A percentile compares a stretch with the other conserved stretches of the same genome.
These are phyloP conservation scores for Heterococcus sp. DNA, from an alignment of 108 stramenopile genomes.

Conservation along the genomic window DNA sequence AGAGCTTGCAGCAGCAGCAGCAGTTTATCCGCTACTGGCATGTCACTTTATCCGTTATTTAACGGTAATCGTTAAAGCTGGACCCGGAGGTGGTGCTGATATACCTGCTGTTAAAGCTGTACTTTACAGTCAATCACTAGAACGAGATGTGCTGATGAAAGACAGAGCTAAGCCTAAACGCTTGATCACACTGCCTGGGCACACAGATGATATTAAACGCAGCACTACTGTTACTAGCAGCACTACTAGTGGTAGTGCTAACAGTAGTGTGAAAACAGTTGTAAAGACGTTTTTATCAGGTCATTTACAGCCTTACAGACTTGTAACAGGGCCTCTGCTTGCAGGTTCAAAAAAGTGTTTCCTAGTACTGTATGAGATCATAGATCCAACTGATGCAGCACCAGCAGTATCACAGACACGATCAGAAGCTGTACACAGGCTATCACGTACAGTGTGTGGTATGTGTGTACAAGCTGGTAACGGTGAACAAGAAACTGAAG, in stretches of 20 bases:
- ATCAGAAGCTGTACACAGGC: slow-evolving; percentile 9
- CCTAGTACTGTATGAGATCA: slow-evolving; percentile 21
- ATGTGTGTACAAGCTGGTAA: neutral
- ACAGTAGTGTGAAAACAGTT: too few species aligned
- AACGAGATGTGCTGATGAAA: slow-evolving; percentile 22
- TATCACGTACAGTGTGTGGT: slow-evolving; percentile 34
- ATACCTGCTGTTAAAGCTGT: slow-evolving; percentile 26
- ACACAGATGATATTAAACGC: slow-evolving; percentile 25
- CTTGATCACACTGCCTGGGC: slow-evolving; percentile 19
- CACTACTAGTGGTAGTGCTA: neutral
- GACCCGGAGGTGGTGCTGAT: slow-evolving; percentile 29
- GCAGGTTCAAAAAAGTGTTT: slow-evolving; percentile 6
- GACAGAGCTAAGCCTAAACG: slow-evolving; percentile 33
- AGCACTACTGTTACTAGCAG: neutral
- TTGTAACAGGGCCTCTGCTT: slow-evolving; percentile 26
- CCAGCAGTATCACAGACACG: neutral
- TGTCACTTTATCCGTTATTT: slow-evolving; percentile 18
- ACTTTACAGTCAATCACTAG: slow-evolving; percentile 18
- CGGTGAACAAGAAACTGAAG: neutral
- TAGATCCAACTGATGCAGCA: neutral
- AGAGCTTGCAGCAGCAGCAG: neutral
- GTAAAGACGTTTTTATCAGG: neutral
- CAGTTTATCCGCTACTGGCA: neutral
- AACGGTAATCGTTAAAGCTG: slow-evolving; percentile 21
- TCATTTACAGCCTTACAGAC: neutral